Base-by-base conservation (phyloP, 2,329 filamentous ascomycete species). In the Ophiostoma quercus region DNA sequence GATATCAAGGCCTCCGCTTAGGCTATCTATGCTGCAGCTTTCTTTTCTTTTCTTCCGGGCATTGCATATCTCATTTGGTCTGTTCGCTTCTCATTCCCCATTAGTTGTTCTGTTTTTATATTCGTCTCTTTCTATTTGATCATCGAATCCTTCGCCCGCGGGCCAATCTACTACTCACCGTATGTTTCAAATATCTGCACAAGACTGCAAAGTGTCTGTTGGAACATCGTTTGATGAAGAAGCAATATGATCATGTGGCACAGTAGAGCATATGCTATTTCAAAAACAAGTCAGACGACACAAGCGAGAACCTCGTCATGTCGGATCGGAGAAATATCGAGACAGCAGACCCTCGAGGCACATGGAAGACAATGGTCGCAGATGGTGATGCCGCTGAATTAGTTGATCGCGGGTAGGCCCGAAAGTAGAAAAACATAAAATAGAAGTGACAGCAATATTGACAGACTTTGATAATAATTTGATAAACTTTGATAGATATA, bases 141-240 rank as follows among this genome's bases (percentile, higher is more conserved):
- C 2, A 22, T 25, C n/a, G n/a, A 32, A 4, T 19, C 25, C 22
- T 62, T 19, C 22, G 16, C 22, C 22, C 12, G 43, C 12, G 8
- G 25, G 22, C 25, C 51, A 25, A 25, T 57, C 19, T 25, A 25
- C 9, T 14, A 6, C 22, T 25, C 51, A 57, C 51, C 51, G 22
- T 57, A 57, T 57, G 51, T 57, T 57, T 57, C 51, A 57, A 57
- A 25, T 57, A 57, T 29, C 51, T 57, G 22, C 51, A 16, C 22
- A 25, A 22, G 22, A 25, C 51, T 25, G 51, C 51, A 25, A 2
- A 9, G 25, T 57, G 51, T 22, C 51, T 29, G 22, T 57, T 57
- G 51, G 22, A 29, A 25, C 8, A 8, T 57, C 51, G 51, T 57
- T 57, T 57, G 51, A 57, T 25, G 51, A 57, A 57, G n/a, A 57